Evolutionary conservation across 352 stramenopile genomes (phyloP), one percentile per base, ranked within the genome.

Genomic region (Pythium inflatum): DNA sequence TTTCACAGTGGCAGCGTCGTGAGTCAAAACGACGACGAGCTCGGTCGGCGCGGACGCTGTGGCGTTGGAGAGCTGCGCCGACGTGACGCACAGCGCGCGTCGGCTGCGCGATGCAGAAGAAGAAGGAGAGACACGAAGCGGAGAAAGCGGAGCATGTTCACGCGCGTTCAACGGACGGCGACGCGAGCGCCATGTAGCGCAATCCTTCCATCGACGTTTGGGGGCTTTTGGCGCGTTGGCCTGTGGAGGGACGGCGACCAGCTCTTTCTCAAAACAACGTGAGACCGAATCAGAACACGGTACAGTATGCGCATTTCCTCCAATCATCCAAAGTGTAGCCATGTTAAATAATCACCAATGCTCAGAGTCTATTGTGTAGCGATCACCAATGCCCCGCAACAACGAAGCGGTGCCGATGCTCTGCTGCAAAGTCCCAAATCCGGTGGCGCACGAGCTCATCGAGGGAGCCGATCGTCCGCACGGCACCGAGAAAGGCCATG

Each of bases 51-150:
- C 56, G 38, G 13, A 28, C 33, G 62, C 63, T 1, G 48, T 66
- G 18, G 69, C 62, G 31, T 76, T 71, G 14, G 62, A 65, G 48
- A 76, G 69, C 50, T 27, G 6, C 12, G 49, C 41, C 11, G 69
- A 71, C 2, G 41, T 43, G 18, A 71, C 30, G 40, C 62, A 48
- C 24, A 71, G 69, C 57, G 62, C n/a, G n/a, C 69, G 5, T 51
- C n/a, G n/a, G 11, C 11, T 16, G 3, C 24, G 25, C 22, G 12
- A 7, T 31, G 51, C n/a, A 59, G 51, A n/a, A n/a, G n/a, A 6
- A 46, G 9, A 7, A 59, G 51, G 11, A 59, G 18, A 13, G 43
- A 31, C 8, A 59, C 16, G 11, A 57, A 27, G 11, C 38, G 50
- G 24, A 60, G 27, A 25, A 6, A 49, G 41, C 41, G 20, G 7